Evolutionary conservation across 148 eudicot species (phyloP).

Genomic region (Silene conica): DNA sequence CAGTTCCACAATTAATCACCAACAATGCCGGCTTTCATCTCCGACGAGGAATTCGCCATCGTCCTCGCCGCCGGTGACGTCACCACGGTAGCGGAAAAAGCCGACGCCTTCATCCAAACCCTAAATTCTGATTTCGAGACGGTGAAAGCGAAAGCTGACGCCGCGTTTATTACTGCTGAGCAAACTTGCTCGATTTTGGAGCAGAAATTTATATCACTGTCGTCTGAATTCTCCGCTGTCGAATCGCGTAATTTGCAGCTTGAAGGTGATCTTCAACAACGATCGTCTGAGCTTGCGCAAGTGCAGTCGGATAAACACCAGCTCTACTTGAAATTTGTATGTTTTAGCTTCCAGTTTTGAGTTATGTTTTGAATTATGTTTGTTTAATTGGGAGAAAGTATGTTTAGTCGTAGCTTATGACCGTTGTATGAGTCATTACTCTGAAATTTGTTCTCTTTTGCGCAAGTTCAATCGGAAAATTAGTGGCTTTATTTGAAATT

Average conservation of each 20-base stretch:
- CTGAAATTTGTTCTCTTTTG: background rate
- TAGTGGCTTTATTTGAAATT: background rate
- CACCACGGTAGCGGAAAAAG: constrained; percentile 62
- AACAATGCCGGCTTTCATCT: constrained; percentile 69
- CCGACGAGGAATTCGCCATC: constrained; percentile 64
- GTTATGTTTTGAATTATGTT: background rate
- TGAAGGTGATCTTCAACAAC: constrained; percentile 36
- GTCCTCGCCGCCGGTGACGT: constrained; percentile 40
- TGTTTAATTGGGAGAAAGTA: background rate
- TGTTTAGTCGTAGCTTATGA: background rate
- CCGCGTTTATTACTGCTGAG: constrained; percentile 80
- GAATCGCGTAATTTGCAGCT: constrained; percentile 48
- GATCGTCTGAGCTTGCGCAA: constrained; percentile 48
- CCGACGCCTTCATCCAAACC: constrained; percentile 57
- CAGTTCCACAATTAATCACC: background rate
- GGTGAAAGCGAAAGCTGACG: constrained; percentile 75
- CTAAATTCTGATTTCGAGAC: constrained; percentile 60
- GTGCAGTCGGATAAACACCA: constrained; percentile 70
- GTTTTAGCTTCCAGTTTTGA: background rate
- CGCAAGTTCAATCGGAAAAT: background rate
- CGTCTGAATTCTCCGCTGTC: constrained; percentile 49
- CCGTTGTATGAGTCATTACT: background rate
- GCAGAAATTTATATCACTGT: constrained; percentile 70
- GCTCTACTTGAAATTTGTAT: constrained; percentile 54
- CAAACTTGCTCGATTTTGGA: constrained; percentile 85